Evolutionary conservation across 1,284 basidiomycete species (phyloP), one percentile per base, ranked within the genome.

Genomic region (Irpex sp.): DNA sequence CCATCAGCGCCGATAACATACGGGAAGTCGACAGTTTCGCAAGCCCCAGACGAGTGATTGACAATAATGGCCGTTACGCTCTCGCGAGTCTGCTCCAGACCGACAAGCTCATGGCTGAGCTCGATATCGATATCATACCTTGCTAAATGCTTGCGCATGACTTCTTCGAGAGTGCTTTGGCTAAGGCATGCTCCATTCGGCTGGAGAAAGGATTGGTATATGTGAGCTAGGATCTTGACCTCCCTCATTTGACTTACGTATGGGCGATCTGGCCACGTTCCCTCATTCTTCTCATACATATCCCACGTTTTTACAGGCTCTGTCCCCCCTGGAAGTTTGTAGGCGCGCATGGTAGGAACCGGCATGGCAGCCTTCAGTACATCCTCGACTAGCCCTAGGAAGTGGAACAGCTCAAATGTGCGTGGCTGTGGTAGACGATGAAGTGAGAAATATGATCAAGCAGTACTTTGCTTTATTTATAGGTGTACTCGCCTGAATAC

Each of bases 41-140:
- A 26, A 26, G 26, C 26, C 26, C 26, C 26, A 26, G 26, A 21
- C 43, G 57, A 13, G 8, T 31, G 43, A n/a, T n/a, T 11, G 5
- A 46, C 60, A 37, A 58, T 19, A 11, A 35, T 58, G 21, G 61
- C 60, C 4, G 57, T 50, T 8, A 75, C 71, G 8, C 33, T 35
- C n/a, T 74, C 66, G 0, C 60, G 60, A 15, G 65, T 53, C 58
- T 75, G 73, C 35, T 67, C 57, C 17, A 73, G 47, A 3, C 57
- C 51, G 21, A 65, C 26, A 4, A 76, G 64, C 50, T 70, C 73
- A 1, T 21, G 59, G 35, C n/a, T 33, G 8, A 63, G 51, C 53
- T 63, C 61, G n/a, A 63, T 57, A 11, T 47, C 17, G 51, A 63
- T 35, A 15, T 58, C 57, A 37, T 62, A 59, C 17, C 50, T 47